Base-by-base conservation (phyloP, 768 basidiomycete genomes). In the Podaxis pistillaris region DNA sequence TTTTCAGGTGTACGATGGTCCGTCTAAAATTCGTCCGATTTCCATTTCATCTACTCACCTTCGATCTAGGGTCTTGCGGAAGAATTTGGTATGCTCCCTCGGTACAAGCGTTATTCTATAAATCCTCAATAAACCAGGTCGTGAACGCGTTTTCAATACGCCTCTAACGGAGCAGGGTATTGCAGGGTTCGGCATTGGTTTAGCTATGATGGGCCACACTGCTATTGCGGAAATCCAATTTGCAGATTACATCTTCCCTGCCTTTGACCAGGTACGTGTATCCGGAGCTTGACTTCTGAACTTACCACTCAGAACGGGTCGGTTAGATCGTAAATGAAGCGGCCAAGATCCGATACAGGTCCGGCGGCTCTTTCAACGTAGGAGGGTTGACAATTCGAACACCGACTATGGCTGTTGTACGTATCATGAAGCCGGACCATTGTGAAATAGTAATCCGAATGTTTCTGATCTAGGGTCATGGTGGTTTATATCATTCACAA, bases 191-290 rank as follows among this genome's bases (percentile, higher is more conserved):
- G 96, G 91, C 2, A 92, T 97, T 53, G 95, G 96, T 13, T 74
- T 96, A 63, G 94, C 96, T 0, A 78, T 89, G 9, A 96, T 97
- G 90, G 95, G 95, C 0, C 94, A 94, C 63, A 94, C 92, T 2
- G 93, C 94, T 3, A 95, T 98, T 60, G 95, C 93, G 40, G 95
- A 98, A 74, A 93, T 97, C 63, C 91, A 93, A 70, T 94, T 94
- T 63, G 85, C 89, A 2, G 92, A 94, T 70, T 94, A 96, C 71
- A 96, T 96, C 64, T 96, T 81, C 70, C 95, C 95, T 11, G 95
- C 95, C 0, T 98, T 98, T 70, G 95, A 97, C 70, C 94, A 96
- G 82, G 92, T 90, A 60, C 19, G 19, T 50, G 26, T 50, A 47
- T 58, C 26, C 50, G 26, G 30, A 4, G 54, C n/a, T 54, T n/a